Conservation (phyloP, 1,139 yeast genomes). For the Magnusiomyces paraingens region DNA sequence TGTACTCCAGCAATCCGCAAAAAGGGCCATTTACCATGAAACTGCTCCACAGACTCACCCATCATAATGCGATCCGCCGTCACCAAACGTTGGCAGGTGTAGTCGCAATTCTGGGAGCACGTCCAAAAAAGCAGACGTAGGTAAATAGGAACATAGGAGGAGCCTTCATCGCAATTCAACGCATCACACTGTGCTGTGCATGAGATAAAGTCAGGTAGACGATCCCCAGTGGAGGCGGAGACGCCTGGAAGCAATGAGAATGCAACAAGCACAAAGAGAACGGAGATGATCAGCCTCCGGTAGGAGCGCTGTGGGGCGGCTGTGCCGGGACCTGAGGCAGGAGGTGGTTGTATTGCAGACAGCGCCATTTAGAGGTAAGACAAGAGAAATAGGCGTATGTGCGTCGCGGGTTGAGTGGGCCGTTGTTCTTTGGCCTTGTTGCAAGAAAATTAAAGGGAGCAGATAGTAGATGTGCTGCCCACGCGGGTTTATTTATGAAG, state of each 20-base stretch:
- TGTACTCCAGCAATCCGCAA: conserved; percentile 66
- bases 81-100: conserved; percentile 75
- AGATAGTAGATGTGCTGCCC: too few relatives aligned
- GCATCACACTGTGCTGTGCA: conserved; percentile 58
- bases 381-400: neutral
- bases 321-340: neutral
- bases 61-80: conserved; percentile 47
- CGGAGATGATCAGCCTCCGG: neutral
- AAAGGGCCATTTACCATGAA: conserved; percentile 98
- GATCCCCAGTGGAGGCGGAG: conserved; percentile 48
- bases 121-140: conserved; percentile 62
- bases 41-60: conserved; percentile 59
- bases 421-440: neutral
- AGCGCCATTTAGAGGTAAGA: too few relatives aligned
- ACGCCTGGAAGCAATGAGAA: conserved; percentile 45
- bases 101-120: conserved; percentile 81
- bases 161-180: conserved; percentile 33
- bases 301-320: neutral
- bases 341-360: neutral
- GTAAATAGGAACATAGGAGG: conserved; percentile 36
- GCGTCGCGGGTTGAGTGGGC: neutral
- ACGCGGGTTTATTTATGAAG: too few relatives aligned
- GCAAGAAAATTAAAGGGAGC: neutral
- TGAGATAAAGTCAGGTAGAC: conserved; percentile 57
- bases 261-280: conserved; percentile 12